phyloP scores from a whole-genome alignment of 2,329 filamentous ascomycete species.

The Cladophialophora psammophila region DNA sequence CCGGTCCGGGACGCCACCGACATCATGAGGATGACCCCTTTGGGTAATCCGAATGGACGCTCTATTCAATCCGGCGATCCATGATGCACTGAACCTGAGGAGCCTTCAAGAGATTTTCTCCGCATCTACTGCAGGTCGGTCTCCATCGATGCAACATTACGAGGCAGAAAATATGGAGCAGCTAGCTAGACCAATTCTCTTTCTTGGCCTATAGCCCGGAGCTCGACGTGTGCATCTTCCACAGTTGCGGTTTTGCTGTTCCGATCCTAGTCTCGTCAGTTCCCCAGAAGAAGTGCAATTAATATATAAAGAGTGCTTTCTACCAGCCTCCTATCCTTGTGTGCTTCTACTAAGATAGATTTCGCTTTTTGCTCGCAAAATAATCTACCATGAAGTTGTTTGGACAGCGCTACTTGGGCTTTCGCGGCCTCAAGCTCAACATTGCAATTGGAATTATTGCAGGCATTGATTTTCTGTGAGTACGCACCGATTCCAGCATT shows the following conservation, averaged over 20 bases:
- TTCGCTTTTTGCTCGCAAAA: not conserved
- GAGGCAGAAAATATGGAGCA: constrained; percentile 4
- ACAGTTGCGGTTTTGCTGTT: not conserved
- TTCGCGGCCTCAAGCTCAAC: constrained; percentile 71
- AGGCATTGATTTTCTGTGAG: constrained; percentile 50
- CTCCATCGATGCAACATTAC: constrained; percentile 12
- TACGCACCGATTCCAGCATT: not conserved
- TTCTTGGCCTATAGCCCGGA: not conserved
- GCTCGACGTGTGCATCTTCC: not conserved
- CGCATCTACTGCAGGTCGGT: not conserved
- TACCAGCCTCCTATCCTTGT: not conserved
- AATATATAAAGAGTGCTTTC: not conserved
- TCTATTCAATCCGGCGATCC: constrained; percentile 1
- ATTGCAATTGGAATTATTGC: constrained; percentile 74
- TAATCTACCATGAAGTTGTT: constrained; percentile 31
- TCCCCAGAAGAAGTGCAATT: not conserved
- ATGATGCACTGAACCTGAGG: not conserved
- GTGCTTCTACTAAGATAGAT: not conserved
- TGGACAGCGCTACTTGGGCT: constrained; percentile 63
- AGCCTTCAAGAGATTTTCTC: not conserved
- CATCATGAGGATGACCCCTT: constrained; percentile 3
- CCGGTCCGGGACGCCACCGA: not conserved
- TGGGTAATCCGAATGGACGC: constrained; percentile 4
- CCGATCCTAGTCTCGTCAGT: not conserved
- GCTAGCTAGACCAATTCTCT: not conserved